Base-by-base conservation (phyloP, 805 yeast species). In the Priceomyces haplophilus region DNA sequence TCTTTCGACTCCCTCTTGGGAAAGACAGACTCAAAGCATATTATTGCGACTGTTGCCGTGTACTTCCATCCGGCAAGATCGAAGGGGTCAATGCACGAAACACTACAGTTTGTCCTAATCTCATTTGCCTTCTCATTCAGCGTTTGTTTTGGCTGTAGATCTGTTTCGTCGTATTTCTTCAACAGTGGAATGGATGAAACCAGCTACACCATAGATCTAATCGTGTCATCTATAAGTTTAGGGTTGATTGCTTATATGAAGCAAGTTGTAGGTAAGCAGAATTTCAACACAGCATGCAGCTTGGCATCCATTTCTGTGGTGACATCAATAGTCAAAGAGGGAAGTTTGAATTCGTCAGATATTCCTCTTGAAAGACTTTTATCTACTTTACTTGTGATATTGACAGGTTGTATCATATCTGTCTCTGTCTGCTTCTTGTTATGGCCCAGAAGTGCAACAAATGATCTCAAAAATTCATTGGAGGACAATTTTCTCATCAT, bases 21-120 rank as follows among this genome's bases (percentile, higher is more conserved):
- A 0, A 58, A 64, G 27, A 73, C 85, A 19, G 90, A 85, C 61
- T 79, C 85, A 8, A 87, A 87, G 58, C 96, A 87, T 65, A 75
- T 85, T 49, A 81, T 84, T 2, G 88, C 95, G 30, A 88, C 95
- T 0, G 83, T 83, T 7, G 84, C 87, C 1, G 93, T 87, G 2
- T 88, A 88, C 60, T 87, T 88, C 67, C 93, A 87, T 55, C 88
- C 95, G 0, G 76, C 90, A 1, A 62, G 95, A 38, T 75, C 93
- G 0, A 76, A 78, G 43, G 96, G 96, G 0, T 78, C 87, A 15
- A 87, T 87, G 91, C 75, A 80, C 46, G 88, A 87, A 55, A 81
- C 89, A 10, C 59, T 84, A 13, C 56, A 78, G 34, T 88, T 79
- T 62, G 90, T 83, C 3, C 51, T 72, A 0, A 44, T 77, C 2